Evolutionary conservation across 176 grass and related monocot genomes (phyloP), one percentile per base, ranked within the genome.

Genomic region (Ampelocalamus luodianensis): DNA sequence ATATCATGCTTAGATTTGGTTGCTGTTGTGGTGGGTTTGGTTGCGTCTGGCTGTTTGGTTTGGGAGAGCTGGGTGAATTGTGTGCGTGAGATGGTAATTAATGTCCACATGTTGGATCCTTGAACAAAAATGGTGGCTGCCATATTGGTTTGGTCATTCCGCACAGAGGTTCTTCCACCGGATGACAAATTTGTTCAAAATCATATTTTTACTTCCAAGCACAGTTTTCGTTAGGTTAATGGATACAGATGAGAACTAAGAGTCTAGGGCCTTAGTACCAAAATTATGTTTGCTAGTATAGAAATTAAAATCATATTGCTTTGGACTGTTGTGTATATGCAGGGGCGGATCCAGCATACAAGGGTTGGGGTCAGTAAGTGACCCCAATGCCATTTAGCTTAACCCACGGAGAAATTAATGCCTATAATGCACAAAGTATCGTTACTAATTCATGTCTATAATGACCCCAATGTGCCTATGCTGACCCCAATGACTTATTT

Each of bases 1-100:
- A 15, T 54, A 9, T 71, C 26, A 71, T 54, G 26, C 22, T 36
- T 38, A 45, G 26, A 15, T 38, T 84, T 9, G 37, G 24, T 73
- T 66, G 58, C 38, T 80, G 5, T 53, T 32, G 16, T 22, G 34
- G 11, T n/a, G 68, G 82, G 65, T 34, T 86, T 79, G 51, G 75
- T 62, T 70, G 51, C 51, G 22, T 42, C 6, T 62, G 14, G n/a
- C 23, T 77, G 17, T 20, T 78, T 16, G 14, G 20, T 76, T 59
- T 48, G 10, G 39, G 46, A 61, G 50, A 26, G 34, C 48, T 69
- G 20, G 36, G 24, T 87, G 8, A 13, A 36, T 26, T 20, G 76
- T 29, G 34, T 38, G 10, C 26, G 15, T 42, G 5, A 73, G 15
- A 76, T 61, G 22, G 43, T 29, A 29, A 29, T 29, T 62, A 51